Evolutionary conservation across 257 asterid genomes (phyloP), one percentile per base, ranked within the genome.

Genomic region (Mitragyna speciosa): DNA sequence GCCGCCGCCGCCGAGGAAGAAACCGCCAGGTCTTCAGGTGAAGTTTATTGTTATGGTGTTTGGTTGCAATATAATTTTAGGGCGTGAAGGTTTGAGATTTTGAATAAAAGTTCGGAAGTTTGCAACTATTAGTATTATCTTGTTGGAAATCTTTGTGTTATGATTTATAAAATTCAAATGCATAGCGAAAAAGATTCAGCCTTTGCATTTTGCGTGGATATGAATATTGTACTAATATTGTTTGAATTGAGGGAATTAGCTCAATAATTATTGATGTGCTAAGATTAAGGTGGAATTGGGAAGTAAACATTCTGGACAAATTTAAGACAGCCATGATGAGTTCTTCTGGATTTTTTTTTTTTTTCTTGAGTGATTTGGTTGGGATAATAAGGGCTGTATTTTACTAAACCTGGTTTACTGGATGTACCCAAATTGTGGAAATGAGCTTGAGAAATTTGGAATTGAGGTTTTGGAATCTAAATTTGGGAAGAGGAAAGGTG

Each of bases 1-100:
- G 19, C 65, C 30, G 83, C 88, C 54, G 52, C 85, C 15, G 65
- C 82, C 20, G n/a, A 58, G 66, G 86, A 73, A 68, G 85, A 72
- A 33, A 47, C 73, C 61, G 70, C 51, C 54, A 51, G 73, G 63
- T 77, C 91, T 77, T 63, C 89, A 85, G 91, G 91, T 83, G 36
- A 36, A 36, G 39, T 8, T 17, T 79, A 24, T 6, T 3, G 41
- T 16, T 48, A 19, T 8, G 2, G 31, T 22, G 15, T 19, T 31
- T 30, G 5, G 47, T 28, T 45, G 48, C 48, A 45, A 8, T 45
- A 45, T 1, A 47, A 36, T 36, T 36, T 36, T 36, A 36, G 39
- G 39, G 39, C 4, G 2, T 36, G 39, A 36, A 36, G 39, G 39
- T 36, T 36, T 36, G 39, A 36, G 39, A 36, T 36, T 36, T 36